These are phyloP conservation scores for Stachybotrys echinatus DNA, from an alignment of 2,329 filamentous ascomycete species.

Conservation along the genomic window DNA sequence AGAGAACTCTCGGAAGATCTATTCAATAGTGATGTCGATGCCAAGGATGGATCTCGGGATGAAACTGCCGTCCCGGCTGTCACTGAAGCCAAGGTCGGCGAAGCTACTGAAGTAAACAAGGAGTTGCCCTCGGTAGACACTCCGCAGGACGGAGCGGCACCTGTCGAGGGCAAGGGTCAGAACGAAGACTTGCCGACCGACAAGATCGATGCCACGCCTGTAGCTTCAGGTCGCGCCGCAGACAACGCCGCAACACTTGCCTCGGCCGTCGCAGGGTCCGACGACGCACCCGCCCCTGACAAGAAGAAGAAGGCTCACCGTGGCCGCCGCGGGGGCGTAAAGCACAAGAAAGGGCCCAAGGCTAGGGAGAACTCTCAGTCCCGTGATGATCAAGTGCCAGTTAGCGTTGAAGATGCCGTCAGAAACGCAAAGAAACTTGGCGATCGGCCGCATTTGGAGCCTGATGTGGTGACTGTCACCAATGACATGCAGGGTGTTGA, in stretches of 20 bases:
- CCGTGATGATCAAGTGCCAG: constrained; percentile 39
- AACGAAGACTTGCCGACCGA: too few relatives aligned
- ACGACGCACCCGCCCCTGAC: constrained; percentile 20
- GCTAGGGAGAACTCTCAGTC: constrained; percentile 47
- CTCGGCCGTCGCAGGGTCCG: not conserved
- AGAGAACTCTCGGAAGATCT: constrained; percentile 30
- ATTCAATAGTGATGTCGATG: not conserved
- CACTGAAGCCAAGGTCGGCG: not conserved
- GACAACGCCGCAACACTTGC: not conserved
- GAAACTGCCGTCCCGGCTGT: not conserved
- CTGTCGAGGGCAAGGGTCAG: not conserved
- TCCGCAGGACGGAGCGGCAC: not conserved
- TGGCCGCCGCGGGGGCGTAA: constrained; percentile 66
- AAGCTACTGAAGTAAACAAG: not conserved
- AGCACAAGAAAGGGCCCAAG: constrained; percentile 54
- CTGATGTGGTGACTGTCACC: constrained; percentile 54
- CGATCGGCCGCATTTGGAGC: constrained; percentile 48
- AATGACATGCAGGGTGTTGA: constrained; percentile 56
- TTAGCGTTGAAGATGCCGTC: constrained; percentile 57
- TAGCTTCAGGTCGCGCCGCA: too few relatives aligned
- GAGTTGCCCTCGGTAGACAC: not conserved
- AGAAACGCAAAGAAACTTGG: constrained; percentile 55
- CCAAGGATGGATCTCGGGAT: not conserved
- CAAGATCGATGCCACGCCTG: too few relatives aligned
- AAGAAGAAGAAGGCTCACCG: constrained; percentile 67